Conservation (phyloP, 805 yeast genomes). For the Komagataella pastoris region DNA sequence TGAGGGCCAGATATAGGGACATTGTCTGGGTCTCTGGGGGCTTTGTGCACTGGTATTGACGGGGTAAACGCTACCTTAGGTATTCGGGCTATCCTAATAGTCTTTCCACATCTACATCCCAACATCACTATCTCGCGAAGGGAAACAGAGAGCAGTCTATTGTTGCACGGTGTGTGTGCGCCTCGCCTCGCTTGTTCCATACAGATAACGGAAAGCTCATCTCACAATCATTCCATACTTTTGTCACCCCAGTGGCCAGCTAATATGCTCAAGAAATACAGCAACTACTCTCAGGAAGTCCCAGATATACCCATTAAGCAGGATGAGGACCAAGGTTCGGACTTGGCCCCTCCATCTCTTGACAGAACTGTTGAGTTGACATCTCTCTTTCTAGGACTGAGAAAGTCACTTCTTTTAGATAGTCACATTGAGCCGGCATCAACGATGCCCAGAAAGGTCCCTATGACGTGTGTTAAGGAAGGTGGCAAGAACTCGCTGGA, state of each 20-base stretch:
- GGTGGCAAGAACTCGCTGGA: not conserved
- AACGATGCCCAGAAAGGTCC: not conserved
- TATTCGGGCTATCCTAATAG: too few species aligned
- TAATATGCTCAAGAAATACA: not conserved
- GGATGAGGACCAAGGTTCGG: not conserved
- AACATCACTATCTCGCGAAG: not conserved
- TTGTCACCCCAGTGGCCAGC: not conserved
- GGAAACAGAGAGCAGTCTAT: not conserved
- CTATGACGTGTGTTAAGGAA: not conserved
- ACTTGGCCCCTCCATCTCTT: not conserved
- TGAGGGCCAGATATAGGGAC: conserved; percentile 82
- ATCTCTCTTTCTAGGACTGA: not conserved
- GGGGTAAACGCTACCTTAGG: not conserved
- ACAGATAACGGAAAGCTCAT: not conserved
- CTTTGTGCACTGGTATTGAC: not conserved
- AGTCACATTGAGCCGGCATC: not conserved
- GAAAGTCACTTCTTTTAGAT: not conserved
- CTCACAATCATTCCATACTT: not conserved
- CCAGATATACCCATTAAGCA: not conserved
- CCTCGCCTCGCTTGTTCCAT: not conserved
- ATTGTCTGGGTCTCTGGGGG: conserved; percentile 20
- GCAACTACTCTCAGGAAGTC: conserved; percentile 1
- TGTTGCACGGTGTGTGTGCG: not conserved
- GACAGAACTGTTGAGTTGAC: not conserved
- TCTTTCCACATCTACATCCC: not conserved